These are phyloP conservation scores for Aspergillus awamori DNA, from an alignment of 2,329 filamentous ascomycete genomes.

Conservation along the genomic window DNA sequence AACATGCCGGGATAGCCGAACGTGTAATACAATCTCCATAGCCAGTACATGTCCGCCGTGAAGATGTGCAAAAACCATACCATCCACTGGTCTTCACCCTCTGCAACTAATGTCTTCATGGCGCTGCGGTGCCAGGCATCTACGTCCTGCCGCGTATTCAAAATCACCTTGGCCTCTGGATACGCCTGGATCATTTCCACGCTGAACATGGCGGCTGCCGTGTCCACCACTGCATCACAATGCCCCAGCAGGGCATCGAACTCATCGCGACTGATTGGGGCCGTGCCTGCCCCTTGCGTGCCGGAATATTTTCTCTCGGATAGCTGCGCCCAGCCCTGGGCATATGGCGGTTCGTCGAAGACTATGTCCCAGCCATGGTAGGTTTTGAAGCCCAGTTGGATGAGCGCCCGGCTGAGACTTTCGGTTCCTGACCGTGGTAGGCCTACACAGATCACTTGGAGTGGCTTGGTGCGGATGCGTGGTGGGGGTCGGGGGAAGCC, in stretches of 20 bases:
- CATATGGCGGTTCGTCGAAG: slow-evolving; percentile 1
- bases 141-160: slow-evolving; percentile 19
- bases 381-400: slow-evolving; percentile 24
- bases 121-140: slow-evolving; percentile 22
- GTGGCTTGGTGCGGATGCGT: slow-evolving; percentile 14
- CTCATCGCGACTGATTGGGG: slow-evolving; percentile 20
- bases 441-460: slow-evolving; percentile 26
- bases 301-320: slow-evolving; percentile 21
- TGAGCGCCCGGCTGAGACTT: slow-evolving; percentile 28
- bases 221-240: slow-evolving; percentile 36
- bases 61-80: slow-evolving; percentile 21
- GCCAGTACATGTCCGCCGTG: slow-evolving; percentile 24
- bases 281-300: not conserved
- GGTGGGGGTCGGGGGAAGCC: slow-evolving; percentile 6
- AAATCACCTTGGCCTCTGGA: slow-evolving; percentile 31
- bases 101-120: slow-evolving; percentile 22
- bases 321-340: slow-evolving; percentile 13
- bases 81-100: slow-evolving; percentile 17
- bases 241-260: slow-evolving; percentile 38
- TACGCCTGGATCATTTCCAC: slow-evolving; percentile 40
- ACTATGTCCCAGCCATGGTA: slow-evolving; percentile 24
- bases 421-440: slow-evolving; percentile 31
- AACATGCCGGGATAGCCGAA: slow-evolving; percentile 23
- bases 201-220: slow-evolving; percentile 36
- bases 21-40: slow-evolving; percentile 20